Base-by-base conservation (phyloP, 768 basidiomycete species). In the Serendipita sp. region DNA sequence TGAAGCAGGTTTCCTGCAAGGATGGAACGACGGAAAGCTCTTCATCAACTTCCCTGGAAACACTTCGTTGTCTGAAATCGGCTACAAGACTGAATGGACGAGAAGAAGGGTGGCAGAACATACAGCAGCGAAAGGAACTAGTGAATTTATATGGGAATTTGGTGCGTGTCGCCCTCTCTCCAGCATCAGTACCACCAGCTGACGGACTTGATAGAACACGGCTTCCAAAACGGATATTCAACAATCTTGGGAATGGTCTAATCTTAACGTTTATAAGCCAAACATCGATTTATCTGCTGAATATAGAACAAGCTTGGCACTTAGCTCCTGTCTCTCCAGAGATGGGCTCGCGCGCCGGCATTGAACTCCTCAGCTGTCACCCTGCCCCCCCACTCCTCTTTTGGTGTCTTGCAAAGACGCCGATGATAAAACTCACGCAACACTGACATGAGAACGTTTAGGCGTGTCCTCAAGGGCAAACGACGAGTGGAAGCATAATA, bases 1-100 rank as follows among this genome's bases (percentile, higher is more conserved):
- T 67, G 76, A 72, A 26, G 76, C 81, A 1, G 89, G 87, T 1
- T 90, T 83, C 66, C 38, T 74, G 1, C 73, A 76, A 60, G 89
- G 88, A 0, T 91, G 89, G 89, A 80, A 83, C 26, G 86, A 85
- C 63, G 81, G 81, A 0, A 80, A 81, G 67, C 61, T 68, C 34
- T 89, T 89, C 73, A 75, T 86, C 42, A 67, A 34, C 3, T 67
- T 69, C 24, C 50, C 62, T 61, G 31, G 65, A 53, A 67, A 61
- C 34, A 67, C 64, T 38, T 67, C 71, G 14, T 73, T 78, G 7
- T 77, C 76, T 28, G 82, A 86, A 70, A 69, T 89, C 2, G 88
- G 86, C 30, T 88, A 86, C 70, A 74, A 75, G 64, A 76, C 77
- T 20, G 78, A 79, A n/a, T 83, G 83, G 85, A 76, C 77, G 43